phyloP scores from a whole-genome alignment of 2,329 filamentous ascomycete species.

The Tolypocladium ophioglossoides region DNA sequence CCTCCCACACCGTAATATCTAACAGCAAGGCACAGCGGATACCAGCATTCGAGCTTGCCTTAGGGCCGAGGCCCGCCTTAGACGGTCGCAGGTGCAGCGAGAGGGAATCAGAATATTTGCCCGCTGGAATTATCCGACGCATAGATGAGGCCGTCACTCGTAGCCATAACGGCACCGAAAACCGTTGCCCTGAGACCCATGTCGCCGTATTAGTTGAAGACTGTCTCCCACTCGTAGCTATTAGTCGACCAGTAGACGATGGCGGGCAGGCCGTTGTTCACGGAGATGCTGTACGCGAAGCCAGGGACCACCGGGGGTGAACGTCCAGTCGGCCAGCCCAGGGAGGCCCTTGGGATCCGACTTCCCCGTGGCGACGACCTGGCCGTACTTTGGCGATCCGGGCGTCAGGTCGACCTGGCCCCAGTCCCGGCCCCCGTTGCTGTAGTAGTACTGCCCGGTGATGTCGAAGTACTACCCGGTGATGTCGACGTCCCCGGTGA shows the following conservation, averaged over 20 bases:
- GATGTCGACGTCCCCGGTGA: constrained; percentile 1
- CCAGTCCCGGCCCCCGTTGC: not conserved
- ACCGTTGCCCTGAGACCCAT: not conserved
- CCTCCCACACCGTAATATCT: not conserved
- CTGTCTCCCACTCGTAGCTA: not conserved
- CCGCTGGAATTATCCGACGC: not conserved
- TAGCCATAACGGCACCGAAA: constrained; percentile 3
- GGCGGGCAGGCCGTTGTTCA: not conserved
- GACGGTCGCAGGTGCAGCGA: not conserved
- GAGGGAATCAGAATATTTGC: not conserved
- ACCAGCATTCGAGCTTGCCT: not conserved
- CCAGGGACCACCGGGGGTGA: not conserved
- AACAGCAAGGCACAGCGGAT: not conserved
- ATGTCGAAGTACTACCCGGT: too few relatives aligned
- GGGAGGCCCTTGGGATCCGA: not conserved
- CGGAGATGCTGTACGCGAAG: constrained; percentile 1
- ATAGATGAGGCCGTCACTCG: constrained; percentile 3
- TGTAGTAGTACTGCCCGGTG: constrained; percentile 1
- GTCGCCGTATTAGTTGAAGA: not conserved
- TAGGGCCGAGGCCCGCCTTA: not conserved
- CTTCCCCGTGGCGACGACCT: not conserved
- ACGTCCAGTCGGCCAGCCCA: not conserved
- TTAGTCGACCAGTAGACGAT: not conserved
- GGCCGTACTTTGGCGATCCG: not conserved
- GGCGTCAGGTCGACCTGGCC: constrained; percentile 2